phyloP scores from a whole-genome alignment of 1,284 basidiomycete genomes.

The Erythrobasidium hasegawianum region DNA sequence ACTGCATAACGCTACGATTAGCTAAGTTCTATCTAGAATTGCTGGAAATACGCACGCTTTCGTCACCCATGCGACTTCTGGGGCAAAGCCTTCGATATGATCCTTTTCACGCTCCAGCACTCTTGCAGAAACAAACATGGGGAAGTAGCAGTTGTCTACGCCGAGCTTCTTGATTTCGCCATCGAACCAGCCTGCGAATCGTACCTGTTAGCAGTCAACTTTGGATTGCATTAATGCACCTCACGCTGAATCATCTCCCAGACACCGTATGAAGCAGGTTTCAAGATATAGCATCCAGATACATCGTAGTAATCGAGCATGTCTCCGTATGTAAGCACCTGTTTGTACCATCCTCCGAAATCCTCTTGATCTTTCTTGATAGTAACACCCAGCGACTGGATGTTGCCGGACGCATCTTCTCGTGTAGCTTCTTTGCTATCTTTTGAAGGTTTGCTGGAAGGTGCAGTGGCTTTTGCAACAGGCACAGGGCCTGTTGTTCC shows the following conservation, averaged over 20 bases:
- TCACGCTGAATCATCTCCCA: conserved; percentile 92
- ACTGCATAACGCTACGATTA: conserved; percentile 56
- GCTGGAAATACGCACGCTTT: conserved; percentile 85
- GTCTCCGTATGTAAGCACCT: conserved; percentile 92
- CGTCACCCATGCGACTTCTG: conserved; percentile 99
- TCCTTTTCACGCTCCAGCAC: conserved; percentile 96
- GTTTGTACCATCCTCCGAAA: conserved; percentile 91
- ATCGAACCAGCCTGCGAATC: conserved; percentile 76
- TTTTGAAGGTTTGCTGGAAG: conserved; percentile 47
- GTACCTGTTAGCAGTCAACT: no score
- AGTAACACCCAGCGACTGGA: conserved; percentile 81
- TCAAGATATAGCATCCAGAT: conserved; percentile 96
- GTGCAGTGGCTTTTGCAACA: conserved; percentile 46
- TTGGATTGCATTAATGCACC: no score
- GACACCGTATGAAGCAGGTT: conserved; percentile 94
- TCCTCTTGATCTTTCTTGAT: conserved; percentile 86
- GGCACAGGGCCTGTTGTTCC: conserved; percentile 45
- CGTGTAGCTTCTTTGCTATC: conserved; percentile 55
- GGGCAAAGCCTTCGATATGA: conserved; percentile 99
- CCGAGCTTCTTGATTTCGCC: conserved; percentile 85
- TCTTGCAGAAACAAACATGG: conserved; percentile 93
- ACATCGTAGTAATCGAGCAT: conserved; percentile 99
- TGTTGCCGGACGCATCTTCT: conserved; percentile 50
- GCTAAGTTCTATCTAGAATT: no score
- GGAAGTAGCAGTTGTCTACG: conserved; percentile 97